Evolutionary conservation across 2,329 filamentous ascomycete genomes (phyloP), one percentile per base, ranked within the genome.

Genomic region (Ophiostoma sp.): DNA sequence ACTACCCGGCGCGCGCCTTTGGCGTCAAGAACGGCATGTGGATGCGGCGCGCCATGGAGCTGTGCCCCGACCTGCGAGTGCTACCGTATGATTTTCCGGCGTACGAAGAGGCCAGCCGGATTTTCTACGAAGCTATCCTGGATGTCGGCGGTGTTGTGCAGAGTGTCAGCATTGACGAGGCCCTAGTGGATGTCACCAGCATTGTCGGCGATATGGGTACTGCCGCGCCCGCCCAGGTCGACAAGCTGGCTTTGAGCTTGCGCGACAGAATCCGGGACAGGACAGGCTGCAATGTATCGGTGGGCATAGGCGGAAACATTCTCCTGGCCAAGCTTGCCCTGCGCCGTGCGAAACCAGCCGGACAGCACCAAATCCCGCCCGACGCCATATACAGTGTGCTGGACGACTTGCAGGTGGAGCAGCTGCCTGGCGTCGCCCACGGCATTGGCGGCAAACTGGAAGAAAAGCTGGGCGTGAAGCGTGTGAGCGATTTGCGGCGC

Each of bases 21-120:
- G 94, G 94, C 0, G 85, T 99, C 69, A 97, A 94, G 77, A 99
- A 99, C 75, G 96, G 96, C 52, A 99, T 98, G 95, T 99, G 96
- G 95, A 98, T 99, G 94, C 96, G 94, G 77, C 85, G 86, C 44
- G 95, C 95, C 0, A 83, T 90, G 71, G 90, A 95, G 74, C 79
- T 95, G 23, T 99, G 93, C 76, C 90, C 94, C 0, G 87, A 93
- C 31, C 82, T 99, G 23, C 93, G 96, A 74, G 89, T 98, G 1
- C 78, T 99, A n/a, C 92, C 94, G 0, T 99, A 99, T 75, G 94
- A 99, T 76, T 99, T 98, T 76, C 90, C 91, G 1, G 94, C 89
- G 0, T 99, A 99, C 75, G 95, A 99, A 81, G 90, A 94, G 72
- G 93, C 94, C 0, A 99, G 95, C 76, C 86, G 87, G 70, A 84